A percentile compares a stretch with the other conserved stretches of the same genome.
These are phyloP conservation scores for Pleurozium schreberi DNA, from an alignment of 225 moss, liverwort and hornwort genomes.

Conservation along the genomic window DNA sequence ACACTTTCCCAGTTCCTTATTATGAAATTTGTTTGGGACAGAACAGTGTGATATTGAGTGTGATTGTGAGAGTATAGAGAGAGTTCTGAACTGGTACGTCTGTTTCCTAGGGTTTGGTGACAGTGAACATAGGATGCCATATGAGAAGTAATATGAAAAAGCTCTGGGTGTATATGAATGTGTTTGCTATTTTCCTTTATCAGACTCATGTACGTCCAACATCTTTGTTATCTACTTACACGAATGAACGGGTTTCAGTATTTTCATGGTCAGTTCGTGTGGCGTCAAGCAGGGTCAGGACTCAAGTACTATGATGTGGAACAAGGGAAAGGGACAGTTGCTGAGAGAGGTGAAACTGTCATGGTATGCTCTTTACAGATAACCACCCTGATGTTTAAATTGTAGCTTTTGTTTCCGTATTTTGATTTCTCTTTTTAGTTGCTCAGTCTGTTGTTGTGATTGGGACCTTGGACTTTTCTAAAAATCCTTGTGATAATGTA, in stretches of 20 bases:
- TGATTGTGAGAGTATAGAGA: not conserved
- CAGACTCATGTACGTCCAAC: not conserved
- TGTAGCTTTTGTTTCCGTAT: not conserved
- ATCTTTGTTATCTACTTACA: not conserved
- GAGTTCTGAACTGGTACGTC: not conserved
- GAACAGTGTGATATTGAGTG: not conserved
- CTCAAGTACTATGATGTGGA: conserved; percentile 48
- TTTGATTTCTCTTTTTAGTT: not conserved
- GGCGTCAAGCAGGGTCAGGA: conserved; percentile 41
- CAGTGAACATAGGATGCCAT: not conserved
- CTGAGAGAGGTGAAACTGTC: conserved; percentile 38
- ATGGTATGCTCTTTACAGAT: conserved; percentile 13
- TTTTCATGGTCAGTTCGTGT: conserved; percentile 13
- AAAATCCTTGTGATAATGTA: not conserved
- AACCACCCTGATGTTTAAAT: not conserved
- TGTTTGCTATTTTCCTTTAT: not conserved
- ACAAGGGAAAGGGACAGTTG: conserved; percentile 42
- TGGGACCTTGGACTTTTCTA: not conserved
- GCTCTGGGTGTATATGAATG: not conserved
- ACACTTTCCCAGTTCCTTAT: not conserved
- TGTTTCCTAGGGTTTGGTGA: not conserved
- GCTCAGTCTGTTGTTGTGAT: not conserved
- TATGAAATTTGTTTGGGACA: not conserved
- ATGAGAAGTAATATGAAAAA: not conserved
- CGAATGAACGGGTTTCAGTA: not conserved